Base-by-base conservation (phyloP, 495 filamentous ascomycete species). In the Pyronema domesticum region DNA sequence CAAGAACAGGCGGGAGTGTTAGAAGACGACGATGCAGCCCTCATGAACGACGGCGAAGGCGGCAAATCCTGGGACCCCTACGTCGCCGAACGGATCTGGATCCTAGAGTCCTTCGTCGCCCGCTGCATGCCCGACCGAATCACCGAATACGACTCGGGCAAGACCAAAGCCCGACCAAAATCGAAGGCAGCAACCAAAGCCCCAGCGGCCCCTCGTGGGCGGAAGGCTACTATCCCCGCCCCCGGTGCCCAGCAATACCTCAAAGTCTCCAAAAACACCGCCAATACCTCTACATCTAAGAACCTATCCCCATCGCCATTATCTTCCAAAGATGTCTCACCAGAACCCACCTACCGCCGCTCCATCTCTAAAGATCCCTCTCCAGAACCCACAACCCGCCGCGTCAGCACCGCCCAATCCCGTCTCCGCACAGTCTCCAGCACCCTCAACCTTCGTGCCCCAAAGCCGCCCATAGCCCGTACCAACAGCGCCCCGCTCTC, bases 61-160 rank as follows among this genome's bases (percentile, higher is more conserved):
- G 72, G 78, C 42, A 81, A 81, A 35, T 67, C 69, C 0, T 85
- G 78, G 45, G 80, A 89, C 59, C 78, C 85, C 3, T 78, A 79
- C 34, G 65, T 78, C 37, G 62, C 73, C 3, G 78, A 82, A 44
- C 81, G 81, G 57, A 61, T 79, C 17, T 98, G 89, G 89, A 68
- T 95, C 6, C 76, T 85, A 9, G 82, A 87, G 60, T 74, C 76
- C 0, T 71, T 85, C 55, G 80, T 79, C 8, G 82, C 77, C 51
- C 63, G 83, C 13, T 83, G 86, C 0, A 72, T 85, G 48, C 86
- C 85, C 15, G 67, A 81, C 10, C 74, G 78, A n/a, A 79, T 89
- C 1, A 74, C 83, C 54, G 79, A 78, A 18, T 98, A 86, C 79
- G 80, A 94, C 57, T 79, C 17, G 7, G 33, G 49, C 14, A 53